A percentile compares a stretch with the other conserved stretches of the same genome.
Conservation (phyloP, 1,284 basidiomycete species). For the Laetiporus sulphureus region DNA sequence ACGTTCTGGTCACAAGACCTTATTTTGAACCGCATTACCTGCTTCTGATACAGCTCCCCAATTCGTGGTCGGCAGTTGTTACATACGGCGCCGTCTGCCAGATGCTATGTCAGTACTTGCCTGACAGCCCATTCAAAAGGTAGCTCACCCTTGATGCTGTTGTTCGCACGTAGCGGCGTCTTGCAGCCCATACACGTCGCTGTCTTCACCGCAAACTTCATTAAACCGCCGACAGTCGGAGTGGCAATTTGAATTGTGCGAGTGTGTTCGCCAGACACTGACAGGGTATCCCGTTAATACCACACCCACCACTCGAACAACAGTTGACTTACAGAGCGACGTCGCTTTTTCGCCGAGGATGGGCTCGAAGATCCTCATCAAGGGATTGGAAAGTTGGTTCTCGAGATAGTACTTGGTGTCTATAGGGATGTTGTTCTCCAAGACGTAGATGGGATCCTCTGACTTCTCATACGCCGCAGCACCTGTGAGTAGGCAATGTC, state of each 20-base stretch:
- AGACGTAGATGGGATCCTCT: slow-evolving; percentile 91
- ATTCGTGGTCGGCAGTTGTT: slow-evolving; percentile 84
- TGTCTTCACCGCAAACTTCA: slow-evolving; percentile 96
- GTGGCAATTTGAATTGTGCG: slow-evolving; percentile 91
- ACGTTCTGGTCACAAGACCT: background rate
- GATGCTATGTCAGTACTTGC: background rate
- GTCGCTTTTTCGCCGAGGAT: slow-evolving; percentile 87
- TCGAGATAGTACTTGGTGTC: slow-evolving; percentile 97
- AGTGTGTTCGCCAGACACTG: slow-evolving; percentile 92
- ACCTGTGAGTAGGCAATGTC: slow-evolving; percentile 36
- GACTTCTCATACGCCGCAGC: slow-evolving; percentile 98
- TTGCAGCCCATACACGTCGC: slow-evolving; percentile 92
- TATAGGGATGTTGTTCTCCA: slow-evolving; percentile 95
- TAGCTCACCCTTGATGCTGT: slow-evolving; percentile 58
- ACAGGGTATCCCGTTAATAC: slow-evolving; percentile 4
- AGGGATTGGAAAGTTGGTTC: slow-evolving; percentile 91
- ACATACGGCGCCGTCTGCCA: slow-evolving; percentile 85
- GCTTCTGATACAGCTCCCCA: slow-evolving; percentile 89
- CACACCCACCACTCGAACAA: background rate
- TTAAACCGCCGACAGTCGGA: slow-evolving; percentile 88
- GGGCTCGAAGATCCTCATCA: slow-evolving; percentile 97
- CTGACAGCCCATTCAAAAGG: slow-evolving; percentile 1
- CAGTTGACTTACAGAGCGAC: slow-evolving; percentile 60
- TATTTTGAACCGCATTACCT: slow-evolving; percentile 34
- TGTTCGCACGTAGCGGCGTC: slow-evolving; percentile 70